Conservation (phyloP, 2,329 filamentous ascomycete species). For the Alternaria sp. region DNA sequence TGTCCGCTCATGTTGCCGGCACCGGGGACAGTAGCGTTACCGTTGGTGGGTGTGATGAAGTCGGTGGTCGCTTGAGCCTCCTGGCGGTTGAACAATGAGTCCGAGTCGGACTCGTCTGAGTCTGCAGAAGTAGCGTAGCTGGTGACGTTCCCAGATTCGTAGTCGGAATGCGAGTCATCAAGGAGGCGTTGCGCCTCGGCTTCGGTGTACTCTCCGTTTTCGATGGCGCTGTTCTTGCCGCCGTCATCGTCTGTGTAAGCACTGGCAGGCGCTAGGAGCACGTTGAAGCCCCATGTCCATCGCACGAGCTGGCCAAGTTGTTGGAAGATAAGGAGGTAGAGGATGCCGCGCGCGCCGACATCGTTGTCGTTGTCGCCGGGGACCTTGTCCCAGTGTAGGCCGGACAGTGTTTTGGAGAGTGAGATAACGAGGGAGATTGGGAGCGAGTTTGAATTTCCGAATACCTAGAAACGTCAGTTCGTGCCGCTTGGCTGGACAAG, state of each 20-base stretch:
- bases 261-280: conserved; percentile 85
- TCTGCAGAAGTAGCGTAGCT: conserved; percentile 50
- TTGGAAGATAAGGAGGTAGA: conserved; percentile 97
- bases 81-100: conserved; percentile 42
- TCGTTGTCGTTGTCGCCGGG: conserved; percentile 94
- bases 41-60: conserved; percentile 59
- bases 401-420: conserved; percentile 87
- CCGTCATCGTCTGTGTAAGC: conserved; percentile 71
- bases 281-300: conserved; percentile 98
- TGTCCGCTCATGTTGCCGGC: conserved; percentile 52
- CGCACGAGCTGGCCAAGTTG: conserved; percentile 93
- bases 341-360: conserved; percentile 89
- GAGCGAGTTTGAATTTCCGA: conserved; percentile 97
- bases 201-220: conserved; percentile 64
- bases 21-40: conserved; percentile 55
- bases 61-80: conserved; percentile 41
- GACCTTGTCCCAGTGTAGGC: conserved; percentile 91
- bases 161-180: conserved; percentile 57
- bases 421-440: conserved; percentile 96
- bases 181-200: conserved; percentile 54
- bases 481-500: neutral
- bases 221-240: conserved; percentile 52
- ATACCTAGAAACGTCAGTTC: conserved; percentile 65
- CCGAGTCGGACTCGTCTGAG: conserved; percentile 38
- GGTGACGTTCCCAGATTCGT: conserved; percentile 57